Evolutionary conservation across 2,329 filamentous ascomycete genomes (phyloP), one percentile per base, ranked within the genome.

Genomic region (Shiraia bambusicola): DNA sequence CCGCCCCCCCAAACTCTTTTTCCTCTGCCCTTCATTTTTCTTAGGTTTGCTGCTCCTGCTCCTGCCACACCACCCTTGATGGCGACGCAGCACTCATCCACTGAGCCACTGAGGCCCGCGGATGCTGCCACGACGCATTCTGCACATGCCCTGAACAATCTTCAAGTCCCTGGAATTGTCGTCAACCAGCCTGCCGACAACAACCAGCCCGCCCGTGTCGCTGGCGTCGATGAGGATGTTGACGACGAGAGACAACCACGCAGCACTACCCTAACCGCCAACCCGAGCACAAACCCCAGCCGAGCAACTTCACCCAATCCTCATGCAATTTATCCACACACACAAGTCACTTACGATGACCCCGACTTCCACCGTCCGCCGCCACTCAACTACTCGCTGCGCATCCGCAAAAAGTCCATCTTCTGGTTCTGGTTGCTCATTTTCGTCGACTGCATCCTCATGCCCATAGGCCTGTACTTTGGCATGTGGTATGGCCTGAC

Each of bases 401-500:
- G 71, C 34, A 66, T 72, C 7, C 69, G 80, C 31, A 80, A 80
- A 56, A 76, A 74, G 63, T 70, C 74, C 25, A 81, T 83, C 47
- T 67, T 73, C 27, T 65, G 79, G 47, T 83, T 83, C 67, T 83
- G 80, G 80, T 68, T 69, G 1, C 59, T 84, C 28, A 80, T 83
- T 41, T 58, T 83, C 15, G 55, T 83, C 43, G 81, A 84, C 65
- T 79, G 76, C 36, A 69, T 81, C 45, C 75, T 70, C 42, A 77
- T 81, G 65, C 81, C 81, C 13, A 72, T 83, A 44, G 74, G 71
- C 3, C 69, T 84, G 2, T 84, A 83, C 66, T 84, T 79, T 69
- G 72, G 75, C 34, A 69, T 84, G 27, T 82, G 78, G 77, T 82
- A 82, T 49, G 72, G 71, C 48, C 77, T 78, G 8, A 66, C 71